These are phyloP conservation scores for Diaporthe citriasiana DNA, from an alignment of 2,329 filamentous ascomycete genomes.

Conservation along the genomic window DNA sequence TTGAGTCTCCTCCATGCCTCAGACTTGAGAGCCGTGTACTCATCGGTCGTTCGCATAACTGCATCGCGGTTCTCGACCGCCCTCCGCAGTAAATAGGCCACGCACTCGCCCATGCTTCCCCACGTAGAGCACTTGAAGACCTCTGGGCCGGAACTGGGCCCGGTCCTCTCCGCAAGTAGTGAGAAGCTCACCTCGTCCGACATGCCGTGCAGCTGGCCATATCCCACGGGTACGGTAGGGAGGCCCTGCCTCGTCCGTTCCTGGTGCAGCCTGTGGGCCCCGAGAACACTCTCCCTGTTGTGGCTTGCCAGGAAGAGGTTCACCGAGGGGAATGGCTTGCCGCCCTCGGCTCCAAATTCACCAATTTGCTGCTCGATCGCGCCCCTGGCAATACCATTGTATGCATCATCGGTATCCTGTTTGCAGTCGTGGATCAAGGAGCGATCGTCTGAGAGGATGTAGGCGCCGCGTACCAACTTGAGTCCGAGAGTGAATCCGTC, in stretches of 20 bases:
- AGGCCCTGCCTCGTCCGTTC: conserved; percentile 53
- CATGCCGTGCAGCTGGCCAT: conserved; percentile 71
- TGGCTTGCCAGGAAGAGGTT: conserved; percentile 68
- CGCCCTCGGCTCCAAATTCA: conserved; percentile 55
- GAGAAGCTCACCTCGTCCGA: conserved; percentile 68
- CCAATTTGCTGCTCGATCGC: conserved; percentile 60
- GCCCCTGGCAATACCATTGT: conserved; percentile 63
- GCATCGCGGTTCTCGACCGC: conserved; percentile 58
- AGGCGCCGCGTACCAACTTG: conserved; percentile 71
- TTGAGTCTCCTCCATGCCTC: conserved; percentile 42
- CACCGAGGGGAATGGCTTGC: conserved; percentile 58
- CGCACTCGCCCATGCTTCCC: conserved; percentile 56
- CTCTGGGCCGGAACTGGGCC: conserved; percentile 46
- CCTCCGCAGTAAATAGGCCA: conserved; percentile 55
- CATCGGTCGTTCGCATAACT: conserved; percentile 46
- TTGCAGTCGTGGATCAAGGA: conserved; percentile 67
- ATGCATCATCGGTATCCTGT: conserved; percentile 65
- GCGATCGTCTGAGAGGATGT: conserved; percentile 64
- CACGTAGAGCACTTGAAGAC: conserved; percentile 59
- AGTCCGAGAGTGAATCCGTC: conserved; percentile 66
- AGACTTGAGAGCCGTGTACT: conserved; percentile 48
- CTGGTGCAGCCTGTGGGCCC: conserved; percentile 60
- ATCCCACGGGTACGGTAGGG: conserved; percentile 57
- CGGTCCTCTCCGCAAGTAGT: conserved; percentile 57
- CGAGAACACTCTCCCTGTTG: conserved; percentile 59